Percentiles rank a stretch among this genome's conserved stretches.
phyloP scores from a whole-genome alignment of 2,329 filamentous ascomycete genomes.

The Lecanicillium sp. region DNA sequence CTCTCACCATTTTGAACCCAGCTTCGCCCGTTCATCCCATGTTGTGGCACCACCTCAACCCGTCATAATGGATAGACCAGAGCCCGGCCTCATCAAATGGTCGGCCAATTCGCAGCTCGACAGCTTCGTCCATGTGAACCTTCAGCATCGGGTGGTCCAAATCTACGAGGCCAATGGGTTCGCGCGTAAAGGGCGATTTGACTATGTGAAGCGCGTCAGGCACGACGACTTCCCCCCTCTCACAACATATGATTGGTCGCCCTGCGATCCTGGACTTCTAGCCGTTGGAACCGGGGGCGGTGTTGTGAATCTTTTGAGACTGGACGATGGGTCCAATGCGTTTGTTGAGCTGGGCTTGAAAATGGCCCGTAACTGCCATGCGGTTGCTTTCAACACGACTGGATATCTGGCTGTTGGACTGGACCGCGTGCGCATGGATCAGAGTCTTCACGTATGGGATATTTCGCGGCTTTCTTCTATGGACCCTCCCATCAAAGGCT shows the following conservation, averaged over 20 bases:
- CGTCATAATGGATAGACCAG: constrained; percentile 45
- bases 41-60: not conserved
- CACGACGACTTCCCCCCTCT: constrained; percentile 56
- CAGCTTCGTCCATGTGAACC: constrained; percentile 56
- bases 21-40: not conserved
- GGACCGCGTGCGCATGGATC: constrained; percentile 73
- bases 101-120: constrained; percentile 50
- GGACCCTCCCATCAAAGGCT: constrained; percentile 39
- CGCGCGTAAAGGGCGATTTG: constrained; percentile 47
- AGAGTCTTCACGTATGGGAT: constrained; percentile 78
- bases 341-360: constrained; percentile 62
- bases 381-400: constrained; percentile 67
- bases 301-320: constrained; percentile 63
- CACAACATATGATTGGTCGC: constrained; percentile 61
- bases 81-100: constrained; percentile 59
- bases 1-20: not conserved
- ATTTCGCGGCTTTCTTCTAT: constrained; percentile 51
- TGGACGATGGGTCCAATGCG: constrained; percentile 61
- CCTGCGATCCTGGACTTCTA: constrained; percentile 54
- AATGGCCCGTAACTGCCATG: constrained; percentile 70
- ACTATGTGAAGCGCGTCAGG: constrained; percentile 47
- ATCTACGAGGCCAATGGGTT: constrained; percentile 54
- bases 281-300: constrained; percentile 69
- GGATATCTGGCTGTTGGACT: constrained; percentile 70
- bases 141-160: constrained; percentile 54